Evolutionary conservation across 805 yeast genomes (phyloP).

Genomic region (Teunomyces atbi): DNA sequence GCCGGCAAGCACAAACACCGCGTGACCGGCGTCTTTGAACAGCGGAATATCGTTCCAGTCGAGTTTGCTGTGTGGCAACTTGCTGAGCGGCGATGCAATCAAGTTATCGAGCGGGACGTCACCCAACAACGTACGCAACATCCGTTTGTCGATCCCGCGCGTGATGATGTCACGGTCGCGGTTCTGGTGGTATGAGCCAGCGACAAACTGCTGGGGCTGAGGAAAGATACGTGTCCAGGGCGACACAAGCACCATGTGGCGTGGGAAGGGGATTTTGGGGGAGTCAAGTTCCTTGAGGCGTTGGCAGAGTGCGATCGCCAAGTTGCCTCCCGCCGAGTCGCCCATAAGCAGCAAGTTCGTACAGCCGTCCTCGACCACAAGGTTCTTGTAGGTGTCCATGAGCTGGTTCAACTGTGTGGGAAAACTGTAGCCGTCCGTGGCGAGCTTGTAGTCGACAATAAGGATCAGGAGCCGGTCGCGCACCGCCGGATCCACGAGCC

Average conservation of each 20-base stretch:
- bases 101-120: slow-evolving; percentile 9
- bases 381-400: slow-evolving; percentile 22
- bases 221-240: slow-evolving; percentile 41
- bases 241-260: slow-evolving; percentile 25
- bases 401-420: slow-evolving; percentile 35
- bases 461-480: slow-evolving; percentile 18
- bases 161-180: slow-evolving; percentile 11
- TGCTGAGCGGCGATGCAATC: slow-evolving; percentile 26
- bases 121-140: slow-evolving; percentile 11
- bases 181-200: slow-evolving; percentile 38
- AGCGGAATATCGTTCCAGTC: slow-evolving; percentile 37
- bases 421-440: slow-evolving; percentile 26
- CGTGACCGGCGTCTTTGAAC: slow-evolving; percentile 22
- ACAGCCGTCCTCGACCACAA: slow-evolving; percentile 19
- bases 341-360: slow-evolving; percentile 36
- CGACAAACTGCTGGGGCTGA: slow-evolving; percentile 15
- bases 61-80: slow-evolving; percentile 16
- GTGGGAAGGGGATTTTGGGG: slow-evolving; percentile 22
- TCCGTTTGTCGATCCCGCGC: not conserved
- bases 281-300: slow-evolving; percentile 15
- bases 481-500: slow-evolving; percentile 23
- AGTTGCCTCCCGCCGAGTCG: slow-evolving; percentile 45
- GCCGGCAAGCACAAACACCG: slow-evolving; percentile 34
- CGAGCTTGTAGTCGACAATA: slow-evolving; percentile 27
- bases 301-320: slow-evolving; percentile 30